phyloP scores from a whole-genome alignment of 2,329 filamentous ascomycete genomes.

The Epichloe bromicola region DNA sequence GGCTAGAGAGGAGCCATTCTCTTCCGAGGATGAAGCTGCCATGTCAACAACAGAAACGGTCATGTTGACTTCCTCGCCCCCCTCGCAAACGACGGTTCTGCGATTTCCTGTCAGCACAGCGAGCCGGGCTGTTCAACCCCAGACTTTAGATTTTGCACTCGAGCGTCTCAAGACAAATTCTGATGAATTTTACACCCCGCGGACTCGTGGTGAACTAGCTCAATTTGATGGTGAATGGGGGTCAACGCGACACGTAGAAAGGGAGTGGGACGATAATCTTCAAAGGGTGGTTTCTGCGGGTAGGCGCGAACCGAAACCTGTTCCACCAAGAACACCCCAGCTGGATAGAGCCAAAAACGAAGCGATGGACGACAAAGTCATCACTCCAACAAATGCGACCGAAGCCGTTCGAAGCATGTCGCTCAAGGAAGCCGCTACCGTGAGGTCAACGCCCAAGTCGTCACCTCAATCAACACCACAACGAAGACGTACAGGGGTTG shows the following conservation, averaged over 20 bases:
- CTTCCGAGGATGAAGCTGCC: constrained; percentile 46
- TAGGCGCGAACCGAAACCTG: constrained; percentile 24
- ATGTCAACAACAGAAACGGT: constrained; percentile 27
- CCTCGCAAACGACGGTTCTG: constrained; percentile 33
- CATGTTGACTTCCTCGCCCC: constrained; percentile 23
- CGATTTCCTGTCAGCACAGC: constrained; percentile 17
- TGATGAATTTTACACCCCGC: constrained; percentile 27
- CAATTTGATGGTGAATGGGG: constrained; percentile 50
- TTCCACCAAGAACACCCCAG: not conserved
- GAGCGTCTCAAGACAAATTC: constrained; percentile 27
- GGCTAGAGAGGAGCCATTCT: constrained; percentile 50
- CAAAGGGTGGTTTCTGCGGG: constrained; percentile 40
- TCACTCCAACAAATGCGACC: constrained; percentile 38
- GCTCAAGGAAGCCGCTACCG: constrained; percentile 28
- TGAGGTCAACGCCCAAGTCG: constrained; percentile 23
- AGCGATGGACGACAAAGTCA: constrained; percentile 33
- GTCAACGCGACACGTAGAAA: constrained; percentile 32
- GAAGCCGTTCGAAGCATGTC: constrained; percentile 34
- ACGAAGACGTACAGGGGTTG: constrained; percentile 12
- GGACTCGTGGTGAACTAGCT: constrained; percentile 34
- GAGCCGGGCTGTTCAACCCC: constrained; percentile 13
- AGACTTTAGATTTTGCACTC: constrained; percentile 29
- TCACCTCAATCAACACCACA: constrained; percentile 16
- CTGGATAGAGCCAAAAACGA: constrained; percentile 8
- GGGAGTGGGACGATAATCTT: constrained; percentile 42